These are phyloP conservation scores for Diplogelasinospora grovesii DNA, from an alignment of 495 filamentous ascomycete species.

Conservation along the genomic window DNA sequence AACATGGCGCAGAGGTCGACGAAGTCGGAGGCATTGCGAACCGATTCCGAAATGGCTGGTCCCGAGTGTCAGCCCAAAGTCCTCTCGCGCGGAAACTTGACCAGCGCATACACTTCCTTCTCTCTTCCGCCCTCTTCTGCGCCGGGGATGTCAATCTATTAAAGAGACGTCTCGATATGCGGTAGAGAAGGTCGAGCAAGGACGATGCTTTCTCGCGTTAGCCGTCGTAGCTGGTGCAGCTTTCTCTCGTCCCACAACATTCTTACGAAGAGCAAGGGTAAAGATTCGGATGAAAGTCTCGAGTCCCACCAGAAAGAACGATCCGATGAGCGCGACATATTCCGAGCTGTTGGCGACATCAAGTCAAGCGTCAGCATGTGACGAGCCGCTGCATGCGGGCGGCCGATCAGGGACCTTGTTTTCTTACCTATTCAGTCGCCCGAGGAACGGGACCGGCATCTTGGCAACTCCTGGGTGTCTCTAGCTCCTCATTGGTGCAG, in stretches of 20 bases:
- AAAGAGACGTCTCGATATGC: slow-evolving; percentile 72
- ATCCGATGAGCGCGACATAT: slow-evolving; percentile 78
- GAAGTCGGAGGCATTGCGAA: slow-evolving; percentile 76
- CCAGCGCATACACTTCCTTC: slow-evolving; percentile 42
- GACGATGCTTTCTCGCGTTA: slow-evolving; percentile 52
- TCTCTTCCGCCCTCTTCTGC: slow-evolving; percentile 52
- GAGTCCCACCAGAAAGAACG: slow-evolving; percentile 71
- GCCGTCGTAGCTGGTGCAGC: slow-evolving; percentile 17
- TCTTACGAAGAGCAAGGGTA: slow-evolving; percentile 81
- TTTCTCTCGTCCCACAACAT: too few relatives aligned
- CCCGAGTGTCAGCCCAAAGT: slow-evolving; percentile 12
- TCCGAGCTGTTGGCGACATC: slow-evolving; percentile 49
- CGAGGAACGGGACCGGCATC: slow-evolving; percentile 76
- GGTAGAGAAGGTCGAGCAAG: slow-evolving; percentile 76
- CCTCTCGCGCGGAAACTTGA: neutral
- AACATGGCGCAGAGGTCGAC: slow-evolving; percentile 83
- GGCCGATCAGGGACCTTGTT: neutral
- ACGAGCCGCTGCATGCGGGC: neutral
- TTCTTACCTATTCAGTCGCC: slow-evolving; percentile 65
- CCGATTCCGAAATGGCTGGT: slow-evolving; percentile 43
- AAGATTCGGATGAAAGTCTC: slow-evolving; percentile 80
- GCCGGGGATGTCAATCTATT: slow-evolving; percentile 69
- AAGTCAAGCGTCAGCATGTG: neutral
- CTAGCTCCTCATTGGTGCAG: slow-evolving; percentile 12
- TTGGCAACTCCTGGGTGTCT: slow-evolving; percentile 30